Conservation (phyloP, 768 basidiomycete genomes). For the Trametes gibbosa region DNA sequence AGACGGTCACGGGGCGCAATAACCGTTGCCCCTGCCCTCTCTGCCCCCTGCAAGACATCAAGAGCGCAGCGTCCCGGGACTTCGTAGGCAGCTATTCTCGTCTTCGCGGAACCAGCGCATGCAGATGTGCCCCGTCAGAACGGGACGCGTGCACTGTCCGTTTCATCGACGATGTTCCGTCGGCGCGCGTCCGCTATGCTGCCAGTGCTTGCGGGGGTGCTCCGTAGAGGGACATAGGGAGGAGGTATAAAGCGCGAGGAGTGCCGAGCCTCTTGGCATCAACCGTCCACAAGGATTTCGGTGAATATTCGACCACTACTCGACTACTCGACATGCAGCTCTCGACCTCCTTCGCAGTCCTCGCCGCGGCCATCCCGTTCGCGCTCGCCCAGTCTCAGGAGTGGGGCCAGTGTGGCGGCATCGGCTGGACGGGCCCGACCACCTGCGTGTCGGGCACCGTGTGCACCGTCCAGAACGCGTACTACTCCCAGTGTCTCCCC, state of each 20-base stretch:
- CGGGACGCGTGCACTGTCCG: background rate
- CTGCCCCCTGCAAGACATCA: conserved; percentile 8
- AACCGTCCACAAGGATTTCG: background rate
- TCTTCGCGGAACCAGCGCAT: background rate
- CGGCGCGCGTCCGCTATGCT: background rate
- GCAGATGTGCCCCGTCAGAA: background rate
- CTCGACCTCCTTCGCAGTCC: conserved; percentile 26
- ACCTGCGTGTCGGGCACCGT: conserved; percentile 41
- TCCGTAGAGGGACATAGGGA: background rate
- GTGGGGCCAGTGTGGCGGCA: conserved; percentile 36
- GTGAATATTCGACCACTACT: background rate
- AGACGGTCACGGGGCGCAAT: background rate
- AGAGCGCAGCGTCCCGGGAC: background rate
- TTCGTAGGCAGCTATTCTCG: background rate
- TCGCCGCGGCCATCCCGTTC: conserved; percentile 28
- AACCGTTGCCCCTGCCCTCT: background rate
- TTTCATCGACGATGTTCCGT: conserved; percentile 18
- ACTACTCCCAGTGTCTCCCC: conserved; percentile 46
- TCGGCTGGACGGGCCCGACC: conserved; percentile 35
- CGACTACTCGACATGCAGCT: conserved; percentile 21
- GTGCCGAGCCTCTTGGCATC: conserved; percentile 13
- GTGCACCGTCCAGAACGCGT: conserved; percentile 39
- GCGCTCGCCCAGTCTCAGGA: conserved; percentile 26
- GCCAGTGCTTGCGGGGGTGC: background rate
- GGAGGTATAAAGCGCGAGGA: conserved; percentile 5